A percentile compares a stretch with the other conserved stretches of the same genome.
These are phyloP conservation scores for Russula ochroleuca DNA, from an alignment of 768 basidiomycete species.

Conservation along the genomic window DNA sequence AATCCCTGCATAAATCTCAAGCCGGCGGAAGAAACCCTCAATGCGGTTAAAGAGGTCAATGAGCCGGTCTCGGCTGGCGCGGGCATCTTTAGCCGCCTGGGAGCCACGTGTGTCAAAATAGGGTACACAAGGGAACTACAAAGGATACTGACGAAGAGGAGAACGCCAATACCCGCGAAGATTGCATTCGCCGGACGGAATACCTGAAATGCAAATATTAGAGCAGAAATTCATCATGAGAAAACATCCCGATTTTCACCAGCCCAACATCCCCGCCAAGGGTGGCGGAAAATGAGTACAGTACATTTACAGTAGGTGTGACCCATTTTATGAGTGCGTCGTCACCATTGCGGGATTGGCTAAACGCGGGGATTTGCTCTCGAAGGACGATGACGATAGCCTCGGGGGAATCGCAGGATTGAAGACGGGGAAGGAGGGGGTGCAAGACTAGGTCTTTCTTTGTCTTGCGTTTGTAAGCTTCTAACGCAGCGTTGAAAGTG, in stretches of 20 bases:
- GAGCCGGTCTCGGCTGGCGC: background rate
- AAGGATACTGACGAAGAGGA: background rate
- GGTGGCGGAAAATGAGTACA: background rate
- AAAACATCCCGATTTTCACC: background rate
- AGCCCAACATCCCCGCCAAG: background rate
- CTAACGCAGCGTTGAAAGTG: background rate
- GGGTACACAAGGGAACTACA: background rate
- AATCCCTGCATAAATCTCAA: background rate
- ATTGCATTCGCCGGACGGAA: background rate
- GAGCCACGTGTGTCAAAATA: background rate
- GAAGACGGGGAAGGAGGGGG: background rate
- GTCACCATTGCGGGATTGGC: background rate
- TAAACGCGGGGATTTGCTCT: background rate
- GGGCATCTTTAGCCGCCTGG: constrained; percentile 1
- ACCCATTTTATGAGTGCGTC: background rate
- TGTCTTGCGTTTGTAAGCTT: background rate
- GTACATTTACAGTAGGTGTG: background rate
- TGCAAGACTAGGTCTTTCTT: background rate
- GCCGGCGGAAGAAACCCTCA: background rate
- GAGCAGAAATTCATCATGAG: background rate
- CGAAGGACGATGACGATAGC: background rate
- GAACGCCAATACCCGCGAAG: background rate
- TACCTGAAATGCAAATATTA: background rate
- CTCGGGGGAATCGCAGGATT: background rate
- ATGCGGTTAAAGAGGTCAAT: background rate